Percentiles rank a stretch among this genome's conserved stretches.
Conservation (phyloP, 139 green algal species). For the Coelastrella sp. region DNA sequence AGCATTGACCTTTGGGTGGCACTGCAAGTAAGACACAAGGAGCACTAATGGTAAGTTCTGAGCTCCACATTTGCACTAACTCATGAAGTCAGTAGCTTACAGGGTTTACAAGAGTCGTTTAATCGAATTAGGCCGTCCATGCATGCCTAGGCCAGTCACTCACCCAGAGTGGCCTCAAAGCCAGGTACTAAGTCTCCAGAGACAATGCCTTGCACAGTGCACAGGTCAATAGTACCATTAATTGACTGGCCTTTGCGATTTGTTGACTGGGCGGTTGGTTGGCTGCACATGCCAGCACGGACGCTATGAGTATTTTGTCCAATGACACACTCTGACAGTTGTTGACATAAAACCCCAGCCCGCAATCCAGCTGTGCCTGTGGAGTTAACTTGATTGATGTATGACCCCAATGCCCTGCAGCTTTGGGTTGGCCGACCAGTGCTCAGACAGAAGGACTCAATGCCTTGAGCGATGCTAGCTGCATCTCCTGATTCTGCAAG, state of each 20-base stretch:
- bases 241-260: neutral
- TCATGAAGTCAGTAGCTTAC: no score
- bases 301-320: neutral
- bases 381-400: neutral
- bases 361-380: neutral
- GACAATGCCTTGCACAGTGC: conserved; percentile 4
- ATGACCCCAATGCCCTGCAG: neutral
- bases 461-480: neutral
- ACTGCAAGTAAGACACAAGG: neutral
- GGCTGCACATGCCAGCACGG: neutral
- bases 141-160: no score
- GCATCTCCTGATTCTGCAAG: neutral
- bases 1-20: neutral
- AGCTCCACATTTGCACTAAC: no score
- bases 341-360: neutral
- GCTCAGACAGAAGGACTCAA: neutral
- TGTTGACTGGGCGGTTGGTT: neutral
- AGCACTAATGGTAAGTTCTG: no score
- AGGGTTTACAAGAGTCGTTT: no score
- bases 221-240: neutral
- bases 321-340: neutral
- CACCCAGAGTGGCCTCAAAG: neutral
- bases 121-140: no score
- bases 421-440: neutral
- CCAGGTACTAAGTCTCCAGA: conserved; percentile 3